A percentile compares a stretch with the other conserved stretches of the same genome.
Evolutionary conservation across 225 moss, liverwort and hornwort species (phyloP).

Genomic region (Marchantia polymorpha): DNA sequence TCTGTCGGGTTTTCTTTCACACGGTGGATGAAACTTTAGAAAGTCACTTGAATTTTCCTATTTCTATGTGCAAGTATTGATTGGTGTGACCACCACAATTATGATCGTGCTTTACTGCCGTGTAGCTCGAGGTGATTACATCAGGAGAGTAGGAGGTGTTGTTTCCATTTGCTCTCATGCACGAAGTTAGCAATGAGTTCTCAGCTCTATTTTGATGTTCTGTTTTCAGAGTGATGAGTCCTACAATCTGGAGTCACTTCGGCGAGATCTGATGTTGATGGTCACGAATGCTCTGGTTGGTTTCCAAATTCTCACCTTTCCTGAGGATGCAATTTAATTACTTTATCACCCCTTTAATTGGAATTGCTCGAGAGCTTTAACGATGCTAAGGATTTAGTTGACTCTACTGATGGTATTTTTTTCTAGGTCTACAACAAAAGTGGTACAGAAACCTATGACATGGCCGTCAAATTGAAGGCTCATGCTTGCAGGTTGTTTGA

Average conservation of each 20-base stretch:
- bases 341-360: neutral
- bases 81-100: neutral
- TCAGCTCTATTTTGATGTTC: neutral
- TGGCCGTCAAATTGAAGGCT: constrained; percentile 49
- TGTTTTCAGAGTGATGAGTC: constrained; percentile 48
- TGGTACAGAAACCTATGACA: constrained; percentile 48
- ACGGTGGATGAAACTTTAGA: no score
- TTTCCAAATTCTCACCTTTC: neutral
- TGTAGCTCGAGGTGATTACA: neutral
- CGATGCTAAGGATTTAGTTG: neutral
- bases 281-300: constrained; percentile 56
- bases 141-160: neutral
- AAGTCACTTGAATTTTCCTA: no score
- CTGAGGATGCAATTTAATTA: neutral
- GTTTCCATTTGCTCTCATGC: neutral
- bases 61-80: neutral
- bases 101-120: no score
- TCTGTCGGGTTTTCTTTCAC: neutral
- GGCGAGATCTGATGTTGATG: constrained; percentile 51
- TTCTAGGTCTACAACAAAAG: constrained; percentile 51
- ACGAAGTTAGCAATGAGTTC: neutral
- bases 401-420: neutral
- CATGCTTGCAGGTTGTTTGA: constrained; percentile 46
- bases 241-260: constrained; percentile 45
- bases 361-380: neutral